Percentiles rank a stretch among this genome's conserved stretches.
phyloP scores from a whole-genome alignment of 345 rosid genomes.

The Eucalyptus decipiens region DNA sequence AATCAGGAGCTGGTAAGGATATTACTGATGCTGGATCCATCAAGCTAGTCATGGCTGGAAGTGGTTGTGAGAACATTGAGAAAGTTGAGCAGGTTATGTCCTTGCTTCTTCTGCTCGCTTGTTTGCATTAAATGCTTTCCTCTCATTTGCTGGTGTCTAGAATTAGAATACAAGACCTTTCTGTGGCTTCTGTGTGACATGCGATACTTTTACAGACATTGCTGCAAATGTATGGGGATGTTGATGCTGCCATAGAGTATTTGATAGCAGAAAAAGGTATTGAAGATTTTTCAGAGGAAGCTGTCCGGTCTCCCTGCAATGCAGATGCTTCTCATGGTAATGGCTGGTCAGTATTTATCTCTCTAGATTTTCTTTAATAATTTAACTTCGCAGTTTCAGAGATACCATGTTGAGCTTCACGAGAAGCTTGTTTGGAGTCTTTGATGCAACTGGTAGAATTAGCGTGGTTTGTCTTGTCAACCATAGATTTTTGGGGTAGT shows the following conservation, averaged over 20 bases:
- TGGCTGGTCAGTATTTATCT: conserved; percentile 18
- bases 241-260: conserved; percentile 76
- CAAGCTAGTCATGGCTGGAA: conserved; percentile 73
- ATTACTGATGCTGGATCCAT: conserved; percentile 33
- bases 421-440: background rate
- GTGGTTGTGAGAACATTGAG: conserved; percentile 48
- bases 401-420: background rate
- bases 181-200: background rate
- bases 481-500: background rate
- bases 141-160: background rate
- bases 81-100: conserved; percentile 53
- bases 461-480: background rate
- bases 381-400: background rate
- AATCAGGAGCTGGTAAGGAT: conserved; percentile 15
- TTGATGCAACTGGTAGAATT: background rate
- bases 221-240: conserved; percentile 61
- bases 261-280: conserved; percentile 50
- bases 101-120: background rate
- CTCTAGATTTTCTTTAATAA: background rate
- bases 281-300: conserved; percentile 18
- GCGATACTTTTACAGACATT: conserved; percentile 32
- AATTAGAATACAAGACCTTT: background rate
- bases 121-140: background rate
- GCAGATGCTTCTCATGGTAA: conserved; percentile 40
- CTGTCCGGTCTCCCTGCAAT: conserved; percentile 6